Percentiles rank a stretch among this genome's conserved stretches.
Conservation (phyloP, 805 yeast species). For the Wickerhamiella galacta region DNA sequence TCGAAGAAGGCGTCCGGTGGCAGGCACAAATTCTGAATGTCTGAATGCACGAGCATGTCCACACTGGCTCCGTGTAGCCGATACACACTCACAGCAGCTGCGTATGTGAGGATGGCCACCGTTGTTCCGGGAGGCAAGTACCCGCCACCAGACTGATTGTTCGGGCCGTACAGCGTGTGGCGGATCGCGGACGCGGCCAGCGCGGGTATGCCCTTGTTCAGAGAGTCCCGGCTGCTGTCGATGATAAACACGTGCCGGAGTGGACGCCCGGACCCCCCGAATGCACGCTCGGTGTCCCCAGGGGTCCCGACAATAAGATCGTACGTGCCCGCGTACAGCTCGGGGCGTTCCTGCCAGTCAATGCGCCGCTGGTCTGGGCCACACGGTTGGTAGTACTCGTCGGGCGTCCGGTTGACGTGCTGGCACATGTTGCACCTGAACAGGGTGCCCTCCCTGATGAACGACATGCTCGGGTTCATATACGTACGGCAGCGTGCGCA, state of each 20-base stretch:
- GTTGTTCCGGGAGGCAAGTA: conserved; percentile 27
- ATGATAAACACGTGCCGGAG: conserved; percentile 57
- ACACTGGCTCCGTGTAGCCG: conserved; percentile 5
- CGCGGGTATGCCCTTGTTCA: conserved; percentile 41
- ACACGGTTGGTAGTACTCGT: conserved; percentile 46
- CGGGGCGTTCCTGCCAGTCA: conserved; percentile 54
- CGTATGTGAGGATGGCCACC: conserved; percentile 62
- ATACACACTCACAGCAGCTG: conserved; percentile 53
- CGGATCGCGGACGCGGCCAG: conserved; percentile 58
- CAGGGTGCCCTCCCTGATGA: conserved; percentile 37
- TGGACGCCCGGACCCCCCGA: background rate
- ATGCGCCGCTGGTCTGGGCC: conserved; percentile 45
- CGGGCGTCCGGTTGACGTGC: conserved; percentile 51
- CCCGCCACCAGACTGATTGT: conserved; percentile 8
- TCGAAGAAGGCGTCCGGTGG: conserved; percentile 74
- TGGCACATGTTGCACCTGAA: conserved; percentile 80
- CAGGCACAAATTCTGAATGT: conserved; percentile 62
- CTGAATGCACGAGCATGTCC: conserved; percentile 26
- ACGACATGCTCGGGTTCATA: conserved; percentile 68
- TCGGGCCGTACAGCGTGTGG: conserved; percentile 30
- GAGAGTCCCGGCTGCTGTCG: conserved; percentile 47
- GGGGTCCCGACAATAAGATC: conserved; percentile 44
- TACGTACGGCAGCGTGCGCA: conserved; percentile 87
- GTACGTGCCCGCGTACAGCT: conserved; percentile 65
- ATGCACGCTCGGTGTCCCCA: conserved; percentile 4